phyloP scores from a whole-genome alignment of 306 rosid genomes.

The Styphnolobium japonicum region DNA sequence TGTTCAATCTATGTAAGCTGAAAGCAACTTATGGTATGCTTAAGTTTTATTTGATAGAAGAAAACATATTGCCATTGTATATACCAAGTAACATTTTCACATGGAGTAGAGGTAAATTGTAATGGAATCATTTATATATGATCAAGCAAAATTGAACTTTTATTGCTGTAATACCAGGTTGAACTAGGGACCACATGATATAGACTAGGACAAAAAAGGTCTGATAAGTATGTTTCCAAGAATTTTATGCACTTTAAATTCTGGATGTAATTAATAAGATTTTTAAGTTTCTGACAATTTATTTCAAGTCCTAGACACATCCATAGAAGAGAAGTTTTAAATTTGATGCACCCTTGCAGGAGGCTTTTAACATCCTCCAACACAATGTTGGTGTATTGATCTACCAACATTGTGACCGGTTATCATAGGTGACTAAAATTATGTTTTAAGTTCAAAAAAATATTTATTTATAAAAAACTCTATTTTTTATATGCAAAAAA shows the following conservation, averaged over 20 bases:
- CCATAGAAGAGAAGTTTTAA: not conserved
- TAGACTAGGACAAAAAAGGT: not conserved
- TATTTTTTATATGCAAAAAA: no score
- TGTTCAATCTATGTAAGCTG: not conserved
- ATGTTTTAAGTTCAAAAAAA: no score
- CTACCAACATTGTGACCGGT: no score
- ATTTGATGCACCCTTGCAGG: not conserved
- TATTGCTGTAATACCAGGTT: not conserved
- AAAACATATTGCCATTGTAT: not conserved
- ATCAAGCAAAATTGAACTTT: not conserved
- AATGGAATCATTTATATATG: not conserved
- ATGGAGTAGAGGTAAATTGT: not conserved
- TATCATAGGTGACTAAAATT: no score
- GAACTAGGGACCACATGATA: not conserved
- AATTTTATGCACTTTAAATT: not conserved
- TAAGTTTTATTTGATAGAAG: constrained; percentile 6
- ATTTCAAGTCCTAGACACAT: not conserved
- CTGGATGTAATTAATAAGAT: not conserved
- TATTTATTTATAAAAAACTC: no score
- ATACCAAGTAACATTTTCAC: not conserved
- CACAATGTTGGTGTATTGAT: no score
- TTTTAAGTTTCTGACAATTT: not conserved
- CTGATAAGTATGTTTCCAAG: not conserved
- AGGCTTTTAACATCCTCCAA: no score
- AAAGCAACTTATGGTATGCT: constrained; percentile 1